Evolutionary conservation across 768 basidiomycete genomes (phyloP).

Genomic region (Rhodocollybia butyracea): DNA sequence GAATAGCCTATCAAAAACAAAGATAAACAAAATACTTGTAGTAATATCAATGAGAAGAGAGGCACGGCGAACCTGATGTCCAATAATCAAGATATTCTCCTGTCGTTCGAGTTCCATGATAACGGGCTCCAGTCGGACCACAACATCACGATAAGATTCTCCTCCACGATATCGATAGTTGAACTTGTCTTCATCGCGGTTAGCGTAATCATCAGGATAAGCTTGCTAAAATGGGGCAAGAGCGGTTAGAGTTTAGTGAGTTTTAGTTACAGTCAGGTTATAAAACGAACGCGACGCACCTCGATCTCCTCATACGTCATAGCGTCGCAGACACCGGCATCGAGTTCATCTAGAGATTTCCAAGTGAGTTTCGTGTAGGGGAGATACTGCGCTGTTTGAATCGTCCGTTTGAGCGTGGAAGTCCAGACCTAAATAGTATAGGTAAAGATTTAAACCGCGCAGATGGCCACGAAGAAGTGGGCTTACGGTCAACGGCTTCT

Average conservation of each 20-base stretch:
- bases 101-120: conserved; percentile 99
- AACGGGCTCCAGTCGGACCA: conserved; percentile 91
- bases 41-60: not conserved
- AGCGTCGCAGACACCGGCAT: conserved; percentile 98
- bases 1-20: conserved; percentile 54
- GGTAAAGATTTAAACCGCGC: not conserved
- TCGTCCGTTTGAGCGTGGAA: conserved; percentile 91
- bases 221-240: conserved; percentile 56
- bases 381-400: conserved; percentile 81
- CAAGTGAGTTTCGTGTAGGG: conserved; percentile 92
- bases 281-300: conserved; percentile 36
- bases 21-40: not conserved
- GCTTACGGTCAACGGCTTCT: conserved; percentile 78
- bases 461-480: not conserved
- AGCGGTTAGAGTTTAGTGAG: too few relatives aligned
- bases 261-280: not conserved
- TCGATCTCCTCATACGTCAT: conserved; percentile 99
- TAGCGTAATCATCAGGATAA: conserved; percentile 98
- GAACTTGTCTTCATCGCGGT: conserved; percentile 98
- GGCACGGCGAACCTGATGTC: conserved; percentile 78
- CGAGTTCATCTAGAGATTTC: conserved; percentile 98
- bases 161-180: conserved; percentile 98
- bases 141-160: conserved; percentile 97
- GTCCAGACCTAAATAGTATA: conserved; percentile 80
- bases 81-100: conserved; percentile 94